phyloP scores from a whole-genome alignment of 2,329 filamentous ascomycete genomes.

The Shiraia bambusicola region DNA sequence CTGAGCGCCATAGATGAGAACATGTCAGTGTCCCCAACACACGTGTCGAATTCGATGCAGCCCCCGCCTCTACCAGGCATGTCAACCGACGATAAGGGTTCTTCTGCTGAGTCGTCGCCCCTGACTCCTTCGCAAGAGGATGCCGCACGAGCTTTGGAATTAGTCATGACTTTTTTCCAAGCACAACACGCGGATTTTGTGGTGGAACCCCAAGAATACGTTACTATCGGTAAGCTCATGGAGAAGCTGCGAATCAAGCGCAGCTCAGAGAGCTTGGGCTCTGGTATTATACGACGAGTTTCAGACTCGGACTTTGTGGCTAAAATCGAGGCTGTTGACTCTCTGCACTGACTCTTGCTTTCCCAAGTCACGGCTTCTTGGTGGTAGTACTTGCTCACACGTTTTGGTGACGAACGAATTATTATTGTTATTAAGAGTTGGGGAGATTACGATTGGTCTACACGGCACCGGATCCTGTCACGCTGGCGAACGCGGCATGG shows the following conservation, averaged over 20 bases:
- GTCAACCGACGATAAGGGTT: constrained; percentile 22
- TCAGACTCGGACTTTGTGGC: constrained; percentile 39
- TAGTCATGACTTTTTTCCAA: constrained; percentile 79
- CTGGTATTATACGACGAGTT: constrained; percentile 38
- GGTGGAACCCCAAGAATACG: constrained; percentile 75
- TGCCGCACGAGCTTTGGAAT: constrained; percentile 76
- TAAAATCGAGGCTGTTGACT: constrained; percentile 36
- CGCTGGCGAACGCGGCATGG: too few species aligned
- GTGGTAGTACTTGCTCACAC: too few species aligned
- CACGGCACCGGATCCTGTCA: too few species aligned
- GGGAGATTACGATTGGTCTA: too few species aligned
- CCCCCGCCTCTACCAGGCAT: constrained; percentile 49
- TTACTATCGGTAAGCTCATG: constrained; percentile 77
- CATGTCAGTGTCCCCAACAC: constrained; percentile 40
- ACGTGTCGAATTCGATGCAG: constrained; percentile 47
- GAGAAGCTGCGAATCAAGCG: constrained; percentile 78
- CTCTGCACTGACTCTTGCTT: constrained; percentile 26
- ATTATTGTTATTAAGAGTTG: too few species aligned
- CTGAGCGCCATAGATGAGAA: constrained; percentile 46
- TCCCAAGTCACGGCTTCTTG: too few species aligned
- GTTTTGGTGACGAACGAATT: too few species aligned
- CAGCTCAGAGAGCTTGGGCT: constrained; percentile 36
- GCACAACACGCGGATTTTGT: constrained; percentile 68
- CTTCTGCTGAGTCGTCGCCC: constrained; percentile 47
- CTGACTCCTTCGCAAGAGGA: constrained; percentile 77